Evolutionary conservation across 768 basidiomycete species (phyloP), one percentile per base, ranked within the genome.

Genomic region (Auriscalpium microsporum): DNA sequence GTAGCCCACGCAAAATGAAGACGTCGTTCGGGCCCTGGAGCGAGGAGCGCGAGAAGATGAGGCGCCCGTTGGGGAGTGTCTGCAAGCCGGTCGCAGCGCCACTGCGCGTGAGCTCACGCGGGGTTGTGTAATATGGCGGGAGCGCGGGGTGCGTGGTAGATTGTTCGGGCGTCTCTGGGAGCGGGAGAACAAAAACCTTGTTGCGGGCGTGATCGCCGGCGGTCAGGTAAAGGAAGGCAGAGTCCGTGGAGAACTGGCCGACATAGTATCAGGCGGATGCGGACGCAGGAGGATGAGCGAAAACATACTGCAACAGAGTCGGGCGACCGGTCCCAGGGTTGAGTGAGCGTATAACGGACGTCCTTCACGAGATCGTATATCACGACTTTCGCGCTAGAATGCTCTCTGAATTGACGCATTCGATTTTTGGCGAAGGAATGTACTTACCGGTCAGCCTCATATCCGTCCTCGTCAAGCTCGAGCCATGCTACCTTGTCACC

Each of bases 311-410:
- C 73, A 17, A 90, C 65, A 35, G 76, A 66, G 59, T 74, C 77
- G 0, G 88, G 83, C 35, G 88, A 89, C 23, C 89, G 81, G 67
- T 96, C 92, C 94, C 94, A 98, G 40, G 75, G 65, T 62, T 90
- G 84, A 0, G 90, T 90, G 51, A 92, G 71, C 0, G 84, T 88
- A 64, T 78, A 87, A 33, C 84, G 77, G 13, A 86, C 75, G n/a
- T 81, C 71, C 58, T 78, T 81, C 45, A 69, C 67, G 14, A 95
- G 71, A 64, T 94, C 90, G 63, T 85, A 90, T 9, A 93, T 78
- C 45, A 92, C 81, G 48, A 94, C 77, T 66, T 89, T 87, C 8
- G 81, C 78, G 58, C 90, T 89, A 47, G 34, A 13, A 28, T 28
- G 28, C 28, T 7, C 2, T 28, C 28, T 5, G 28, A 28, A 28